A percentile compares a stretch with the other conserved stretches of the same genome.
phyloP scores from a whole-genome alignment of 1,139 yeast species.

The Yamadazyma mexicana region DNA sequence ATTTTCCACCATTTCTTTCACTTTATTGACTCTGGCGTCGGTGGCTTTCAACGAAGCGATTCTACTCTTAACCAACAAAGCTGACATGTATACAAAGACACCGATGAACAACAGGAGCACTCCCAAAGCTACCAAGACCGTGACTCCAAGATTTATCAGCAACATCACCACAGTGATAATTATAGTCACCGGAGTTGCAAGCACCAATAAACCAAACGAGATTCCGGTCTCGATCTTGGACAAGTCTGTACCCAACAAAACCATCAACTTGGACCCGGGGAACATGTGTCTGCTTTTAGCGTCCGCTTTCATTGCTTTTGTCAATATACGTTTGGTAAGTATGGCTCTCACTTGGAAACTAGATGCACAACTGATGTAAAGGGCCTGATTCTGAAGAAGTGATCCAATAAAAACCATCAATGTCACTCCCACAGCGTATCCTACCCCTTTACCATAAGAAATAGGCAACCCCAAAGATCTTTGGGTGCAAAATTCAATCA shows the following conservation, averaged over 20 bases:
- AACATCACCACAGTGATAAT: slow-evolving; percentile 34
- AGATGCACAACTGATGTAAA: slow-evolving; percentile 27
- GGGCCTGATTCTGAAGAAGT: slow-evolving; percentile 8
- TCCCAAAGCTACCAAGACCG: slow-evolving; percentile 37
- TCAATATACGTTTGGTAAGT: slow-evolving; percentile 64
- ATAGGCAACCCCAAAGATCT: slow-evolving; percentile 23
- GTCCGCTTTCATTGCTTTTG: slow-evolving; percentile 63
- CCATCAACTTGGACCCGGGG: slow-evolving; percentile 70
- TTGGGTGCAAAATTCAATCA: slow-evolving; percentile 29
- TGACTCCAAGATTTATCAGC: slow-evolving; percentile 32
- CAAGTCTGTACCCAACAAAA: slow-evolving; percentile 40
- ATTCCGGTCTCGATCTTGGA: slow-evolving; percentile 37
- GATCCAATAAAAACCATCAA: slow-evolving; percentile 35
- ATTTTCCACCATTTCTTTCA: slow-evolving; percentile 37
- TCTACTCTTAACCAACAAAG: slow-evolving; percentile 26
- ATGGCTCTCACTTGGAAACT: slow-evolving; percentile 72
- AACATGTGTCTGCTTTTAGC: slow-evolving; percentile 57
- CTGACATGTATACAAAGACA: slow-evolving; percentile 22
- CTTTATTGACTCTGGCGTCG: slow-evolving; percentile 32
- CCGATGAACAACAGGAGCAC: slow-evolving; percentile 26
- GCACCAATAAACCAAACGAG: slow-evolving; percentile 29
- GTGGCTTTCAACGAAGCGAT: slow-evolving; percentile 28
- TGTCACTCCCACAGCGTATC: slow-evolving; percentile 36
- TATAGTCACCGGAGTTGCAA: slow-evolving; percentile 29
- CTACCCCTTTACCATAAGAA: slow-evolving; percentile 33